Percentiles rank a stretch among this genome's conserved stretches.
These are phyloP conservation scores for Picea sitchensis DNA, from an alignment of 75 land plant species.

Conservation along the genomic window DNA sequence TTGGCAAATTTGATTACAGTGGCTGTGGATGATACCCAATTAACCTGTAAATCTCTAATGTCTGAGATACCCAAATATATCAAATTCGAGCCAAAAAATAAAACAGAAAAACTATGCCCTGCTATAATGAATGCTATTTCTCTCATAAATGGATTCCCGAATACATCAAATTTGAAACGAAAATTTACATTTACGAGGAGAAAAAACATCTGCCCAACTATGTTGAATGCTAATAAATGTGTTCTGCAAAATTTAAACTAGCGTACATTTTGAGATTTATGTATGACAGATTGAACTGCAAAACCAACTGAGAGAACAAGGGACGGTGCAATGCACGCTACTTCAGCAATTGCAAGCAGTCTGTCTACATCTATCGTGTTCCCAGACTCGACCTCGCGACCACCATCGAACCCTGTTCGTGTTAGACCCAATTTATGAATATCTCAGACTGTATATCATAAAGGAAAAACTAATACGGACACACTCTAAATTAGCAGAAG, in stretches of 20 bases:
- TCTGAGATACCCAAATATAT: not conserved
- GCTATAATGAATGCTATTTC: not conserved
- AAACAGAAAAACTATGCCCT: not conserved
- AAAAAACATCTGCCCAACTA: not conserved
- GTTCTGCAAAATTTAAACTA: not conserved
- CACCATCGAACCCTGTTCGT: constrained; percentile 2
- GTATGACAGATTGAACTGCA: constrained; percentile 12
- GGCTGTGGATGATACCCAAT: constrained; percentile 1
- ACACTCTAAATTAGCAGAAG: too few species aligned
- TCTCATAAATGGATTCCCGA: not conserved
- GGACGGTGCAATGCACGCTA: constrained; percentile 26
- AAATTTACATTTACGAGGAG: not conserved
- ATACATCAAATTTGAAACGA: not conserved
- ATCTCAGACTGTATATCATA: too few species aligned
- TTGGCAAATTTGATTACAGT: constrained; percentile 8
- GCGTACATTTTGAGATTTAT: constrained; percentile 7
- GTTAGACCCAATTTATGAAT: too few species aligned
- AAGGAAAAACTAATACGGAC: too few species aligned
- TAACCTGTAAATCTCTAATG: not conserved
- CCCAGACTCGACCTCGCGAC: constrained; percentile 1
- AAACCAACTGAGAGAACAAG: constrained; percentile 21
- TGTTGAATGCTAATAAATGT: not conserved
- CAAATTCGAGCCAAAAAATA: not conserved
- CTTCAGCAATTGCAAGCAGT: constrained; percentile 32
- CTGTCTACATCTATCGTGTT: not conserved